Base-by-base conservation (phyloP, 768 basidiomycete genomes). In the Hysterangium stoloniferum region DNA sequence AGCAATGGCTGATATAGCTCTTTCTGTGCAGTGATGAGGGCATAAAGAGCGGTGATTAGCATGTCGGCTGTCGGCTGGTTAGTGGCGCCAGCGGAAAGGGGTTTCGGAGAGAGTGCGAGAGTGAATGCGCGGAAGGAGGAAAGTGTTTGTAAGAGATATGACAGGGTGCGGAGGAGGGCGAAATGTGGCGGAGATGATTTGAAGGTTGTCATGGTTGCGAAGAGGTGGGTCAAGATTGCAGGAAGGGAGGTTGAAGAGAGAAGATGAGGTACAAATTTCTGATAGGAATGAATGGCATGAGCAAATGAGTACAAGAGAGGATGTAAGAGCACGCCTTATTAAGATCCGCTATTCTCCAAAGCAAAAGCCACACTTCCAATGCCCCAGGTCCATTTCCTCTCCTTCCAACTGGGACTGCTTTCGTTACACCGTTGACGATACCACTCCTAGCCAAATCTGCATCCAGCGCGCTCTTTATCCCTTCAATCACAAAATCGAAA, bases 331-430 rank as follows among this genome's bases (percentile, higher is more conserved):
- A 55, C 68, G 29, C 93, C 73, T 90, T 96, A 70, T 98, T 98
- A 20, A 90, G 65, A 56, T 97, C 95, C 33, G 96, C 70, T 65
- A 91, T 78, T 66, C 93, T 88, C 94, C 94, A 97, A 44, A 95
- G 75, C 50, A 90, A 71, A 27, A 51, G 27, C 49, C 49, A 47
- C 13, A 43, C 35, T 11, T 52, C 45, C 25, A 61, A 34, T 5
- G 46, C 47, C 15, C 45, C 51, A 20, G 40, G 33, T 25, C 32
- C 57, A 45, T n/a, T 48, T 40, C 42, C 58, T 52, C 40, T 25
- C 48, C 49, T 45, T 15, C 17, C 43, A n/a, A 33, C 49, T 3
- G 45, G 50, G 19, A 28, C 37, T 25, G 36, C 46, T 32, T 48
- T 43, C 9, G 29, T n/a, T 20, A 34, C 54, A 3, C 37, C 13